Evolutionary conservation across 768 basidiomycete genomes (phyloP).

Genomic region (Psilocybe azurescens): DNA sequence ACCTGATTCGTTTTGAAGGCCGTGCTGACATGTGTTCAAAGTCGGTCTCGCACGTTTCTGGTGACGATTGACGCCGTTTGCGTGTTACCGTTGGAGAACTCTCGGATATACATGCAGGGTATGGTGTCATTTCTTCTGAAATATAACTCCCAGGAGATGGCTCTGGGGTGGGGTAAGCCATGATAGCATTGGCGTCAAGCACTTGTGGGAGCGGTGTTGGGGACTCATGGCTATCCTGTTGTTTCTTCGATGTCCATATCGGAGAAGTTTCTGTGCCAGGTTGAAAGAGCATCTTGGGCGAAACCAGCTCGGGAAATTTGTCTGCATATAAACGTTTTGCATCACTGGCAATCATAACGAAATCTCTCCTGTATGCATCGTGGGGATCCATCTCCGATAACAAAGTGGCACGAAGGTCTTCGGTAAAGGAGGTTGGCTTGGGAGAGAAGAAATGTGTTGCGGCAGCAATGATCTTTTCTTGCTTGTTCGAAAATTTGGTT

Average conservation of each 20-base stretch:
- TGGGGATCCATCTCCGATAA: background rate
- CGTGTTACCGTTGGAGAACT: background rate
- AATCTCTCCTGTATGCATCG: background rate
- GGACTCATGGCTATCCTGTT: too few species aligned
- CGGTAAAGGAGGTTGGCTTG: background rate
- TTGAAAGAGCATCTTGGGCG: too few species aligned
- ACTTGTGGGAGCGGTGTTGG: too few species aligned
- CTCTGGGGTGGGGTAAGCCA: background rate
- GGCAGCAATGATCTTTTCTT: conserved; percentile 40
- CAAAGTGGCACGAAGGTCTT: background rate
- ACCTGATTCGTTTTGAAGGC: too few species aligned
- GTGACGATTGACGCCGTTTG: background rate
- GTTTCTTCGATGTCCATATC: too few species aligned
- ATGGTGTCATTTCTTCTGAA: background rate
- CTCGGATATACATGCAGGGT: background rate
- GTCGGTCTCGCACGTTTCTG: too few species aligned
- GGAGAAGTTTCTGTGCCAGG: too few species aligned
- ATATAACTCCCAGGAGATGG: background rate
- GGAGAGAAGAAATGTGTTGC: conserved; percentile 38
- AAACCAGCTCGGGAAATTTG: conserved; percentile 14
- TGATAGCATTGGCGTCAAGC: too few species aligned
- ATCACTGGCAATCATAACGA: conserved; percentile 19
- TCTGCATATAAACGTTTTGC: conserved; percentile 27
- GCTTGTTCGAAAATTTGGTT: conserved; percentile 36
- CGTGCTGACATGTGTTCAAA: too few species aligned